Evolutionary conservation across 1,284 basidiomycete genomes (phyloP), one percentile per base, ranked within the genome.

Genomic region (Pholiota adiposa): DNA sequence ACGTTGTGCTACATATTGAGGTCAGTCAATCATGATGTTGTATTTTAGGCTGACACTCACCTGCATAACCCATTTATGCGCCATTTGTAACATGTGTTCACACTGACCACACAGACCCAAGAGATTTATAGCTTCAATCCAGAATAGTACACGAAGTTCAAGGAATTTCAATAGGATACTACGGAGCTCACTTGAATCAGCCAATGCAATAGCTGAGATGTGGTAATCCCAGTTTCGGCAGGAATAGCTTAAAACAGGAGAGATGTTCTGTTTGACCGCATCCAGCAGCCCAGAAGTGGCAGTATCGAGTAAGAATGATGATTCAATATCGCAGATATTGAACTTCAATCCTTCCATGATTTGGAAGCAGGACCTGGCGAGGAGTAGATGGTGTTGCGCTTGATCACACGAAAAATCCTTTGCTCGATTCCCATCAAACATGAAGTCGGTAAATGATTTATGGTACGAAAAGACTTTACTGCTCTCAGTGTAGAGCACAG

Each of bases 241-340:
- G 11, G 29, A 31, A 31, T 31, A 31, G 5, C 29, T 31, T 11
- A 31, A 31, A 31, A 31, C 29, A 31, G 29, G 29, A 4, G 11
- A 11, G 29, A 31, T 31, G 11, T 31, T 31, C 29, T 31, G 29
- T 11, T 31, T 31, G 29, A 31, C 29, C 11, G 29, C 29, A 31
- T 31, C 29, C 11, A 11, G 29, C 29, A 31, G 29, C 11, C 5
- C 29, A 31, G 29, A 11, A 31, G 4, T 31, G 29, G 21, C 34
- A 21, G 11, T 12, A 19, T 46, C 31, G 29, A 63, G 16, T 46
- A 61, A 69, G 5, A 60, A 62, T 18, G 60, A 59, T 27, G 53
- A 23, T 51, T 31, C 29, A 31, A 65, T 63, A 34, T 68, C 36
- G 18, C 59, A 54, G 1, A 69, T 65, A 34, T 69, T 69, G 55